phyloP scores from a whole-genome alignment of 2,329 filamentous ascomycete genomes.

The Ceratocystis ficicola region DNA sequence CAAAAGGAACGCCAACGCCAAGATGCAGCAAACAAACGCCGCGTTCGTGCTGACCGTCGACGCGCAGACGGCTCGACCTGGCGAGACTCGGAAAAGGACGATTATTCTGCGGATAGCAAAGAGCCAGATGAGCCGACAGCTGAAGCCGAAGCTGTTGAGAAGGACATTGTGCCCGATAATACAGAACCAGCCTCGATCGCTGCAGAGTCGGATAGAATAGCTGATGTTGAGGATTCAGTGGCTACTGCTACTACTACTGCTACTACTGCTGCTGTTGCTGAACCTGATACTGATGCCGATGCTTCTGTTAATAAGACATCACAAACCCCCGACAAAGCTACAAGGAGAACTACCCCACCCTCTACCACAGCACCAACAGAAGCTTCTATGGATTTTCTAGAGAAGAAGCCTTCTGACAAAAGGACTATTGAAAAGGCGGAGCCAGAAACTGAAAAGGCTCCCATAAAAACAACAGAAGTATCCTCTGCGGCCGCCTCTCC shows the following conservation, averaged over 20 bases:
- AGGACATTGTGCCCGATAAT: not conserved
- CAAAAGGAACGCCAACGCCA: constrained; percentile 62
- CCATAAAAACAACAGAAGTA: constrained; percentile 27
- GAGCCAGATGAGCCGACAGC: constrained; percentile 23
- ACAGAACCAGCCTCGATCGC: not conserved
- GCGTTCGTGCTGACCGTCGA: constrained; percentile 68
- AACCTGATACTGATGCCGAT: not conserved
- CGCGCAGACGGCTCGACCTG: constrained; percentile 59
- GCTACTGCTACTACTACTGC: not conserved
- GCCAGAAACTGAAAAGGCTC: constrained; percentile 44
- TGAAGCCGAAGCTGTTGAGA: not conserved
- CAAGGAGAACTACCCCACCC: not conserved
- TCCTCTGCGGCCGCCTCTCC: not conserved
- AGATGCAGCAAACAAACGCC: constrained; percentile 67
- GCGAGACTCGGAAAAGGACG: constrained; percentile 27
- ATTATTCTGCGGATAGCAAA: constrained; percentile 28
- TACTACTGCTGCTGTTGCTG: not conserved
- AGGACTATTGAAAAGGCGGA: constrained; percentile 5
- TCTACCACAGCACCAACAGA: not conserved
- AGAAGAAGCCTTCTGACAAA: not conserved
- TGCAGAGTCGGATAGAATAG: not conserved
- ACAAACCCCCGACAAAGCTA: not conserved
- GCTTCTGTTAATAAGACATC: not conserved
- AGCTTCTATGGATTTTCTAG: not conserved
- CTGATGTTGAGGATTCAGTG: not conserved